A percentile compares a stretch with the other conserved stretches of the same genome.
Evolutionary conservation across 805 yeast species (phyloP).

Genomic region (Lipomyces spencermartinsiae): DNA sequence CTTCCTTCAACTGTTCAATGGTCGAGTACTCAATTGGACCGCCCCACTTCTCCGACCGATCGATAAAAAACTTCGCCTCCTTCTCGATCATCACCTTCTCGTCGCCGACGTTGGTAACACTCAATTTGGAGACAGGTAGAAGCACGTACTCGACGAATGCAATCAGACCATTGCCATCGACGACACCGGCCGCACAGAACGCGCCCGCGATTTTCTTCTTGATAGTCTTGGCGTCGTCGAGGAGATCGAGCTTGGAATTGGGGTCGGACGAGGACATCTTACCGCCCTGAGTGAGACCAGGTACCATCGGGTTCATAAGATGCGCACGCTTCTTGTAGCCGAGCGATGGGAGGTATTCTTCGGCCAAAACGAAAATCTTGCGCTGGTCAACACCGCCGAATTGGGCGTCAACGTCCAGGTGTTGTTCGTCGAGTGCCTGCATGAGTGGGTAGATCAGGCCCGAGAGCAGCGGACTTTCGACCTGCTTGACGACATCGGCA

Average conservation of each 20-base stretch:
- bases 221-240: conserved; percentile 87
- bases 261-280: conserved; percentile 99
- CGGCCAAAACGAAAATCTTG: conserved; percentile 95
- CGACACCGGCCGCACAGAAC: conserved; percentile 92
- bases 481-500: conserved; percentile 99
- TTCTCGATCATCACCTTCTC: conserved; percentile 44
- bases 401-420: conserved; percentile 86
- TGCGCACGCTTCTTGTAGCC: conserved; percentile 99
- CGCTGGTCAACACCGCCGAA: conserved; percentile 99
- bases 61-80: conserved; percentile 68
- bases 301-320: conserved; percentile 98
- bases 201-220: conserved; percentile 92
- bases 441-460: conserved; percentile 96
- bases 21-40: conserved; percentile 81
- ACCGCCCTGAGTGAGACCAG: conserved; percentile 93
- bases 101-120: conserved; percentile 32
- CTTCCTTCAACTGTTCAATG: conserved; percentile 71
- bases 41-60: conserved; percentile 96
- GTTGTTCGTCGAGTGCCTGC: conserved; percentile 98
- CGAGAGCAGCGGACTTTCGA: conserved; percentile 86
- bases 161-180: conserved; percentile 88
- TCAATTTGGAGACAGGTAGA: conserved; percentile 70
- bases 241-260: conserved; percentile 90
- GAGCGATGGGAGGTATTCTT: conserved; percentile 82
- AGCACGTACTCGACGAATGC: conserved; percentile 85